Evolutionary conservation across 768 basidiomycete species (phyloP).

Genomic region (Cytidiella melzeri): DNA sequence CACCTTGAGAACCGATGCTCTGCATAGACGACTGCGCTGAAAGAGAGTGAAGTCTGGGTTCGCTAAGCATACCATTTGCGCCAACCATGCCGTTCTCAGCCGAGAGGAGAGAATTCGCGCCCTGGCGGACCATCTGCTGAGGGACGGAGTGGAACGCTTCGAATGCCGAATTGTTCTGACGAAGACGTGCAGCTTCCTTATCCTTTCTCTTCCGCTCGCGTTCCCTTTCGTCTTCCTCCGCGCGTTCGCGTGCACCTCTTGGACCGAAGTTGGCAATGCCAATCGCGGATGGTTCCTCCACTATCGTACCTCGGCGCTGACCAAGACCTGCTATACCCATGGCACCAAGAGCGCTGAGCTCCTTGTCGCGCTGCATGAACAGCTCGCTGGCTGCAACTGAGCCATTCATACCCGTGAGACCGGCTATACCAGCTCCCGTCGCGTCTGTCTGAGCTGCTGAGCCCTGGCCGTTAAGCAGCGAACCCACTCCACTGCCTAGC

Average conservation of each 20-base stretch:
- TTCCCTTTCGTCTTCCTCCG: conserved; percentile 48
- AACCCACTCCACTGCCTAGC: conserved; percentile 12
- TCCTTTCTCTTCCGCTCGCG: conserved; percentile 47
- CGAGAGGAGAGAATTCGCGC: conserved; percentile 26
- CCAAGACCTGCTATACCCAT: conserved; percentile 14
- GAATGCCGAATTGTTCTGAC: conserved; percentile 46
- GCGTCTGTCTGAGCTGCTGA: conserved; percentile 12
- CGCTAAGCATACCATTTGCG: background rate
- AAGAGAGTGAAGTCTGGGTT: conserved; percentile 1
- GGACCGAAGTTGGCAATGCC: conserved; percentile 30
- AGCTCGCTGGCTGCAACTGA: conserved; percentile 14
- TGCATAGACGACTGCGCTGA: conserved; percentile 16
- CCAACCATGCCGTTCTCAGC: conserved; percentile 22
- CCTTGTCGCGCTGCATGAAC: conserved; percentile 15
- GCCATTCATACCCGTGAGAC: conserved; percentile 10
- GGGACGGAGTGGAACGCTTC: conserved; percentile 75
- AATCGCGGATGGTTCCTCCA: conserved; percentile 41
- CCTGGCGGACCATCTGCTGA: conserved; percentile 29
- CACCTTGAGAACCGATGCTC: conserved; percentile 14
- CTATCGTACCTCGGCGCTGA: conserved; percentile 17
- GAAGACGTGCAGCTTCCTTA: conserved; percentile 42
- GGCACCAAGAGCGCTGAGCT: conserved; percentile 14
- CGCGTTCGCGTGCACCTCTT: conserved; percentile 57
- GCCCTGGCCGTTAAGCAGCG: conserved; percentile 12
- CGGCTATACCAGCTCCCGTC: conserved; percentile 12